phyloP scores from a whole-genome alignment of 768 basidiomycete genomes.

The Hygrophoropsis aurantiaca region DNA sequence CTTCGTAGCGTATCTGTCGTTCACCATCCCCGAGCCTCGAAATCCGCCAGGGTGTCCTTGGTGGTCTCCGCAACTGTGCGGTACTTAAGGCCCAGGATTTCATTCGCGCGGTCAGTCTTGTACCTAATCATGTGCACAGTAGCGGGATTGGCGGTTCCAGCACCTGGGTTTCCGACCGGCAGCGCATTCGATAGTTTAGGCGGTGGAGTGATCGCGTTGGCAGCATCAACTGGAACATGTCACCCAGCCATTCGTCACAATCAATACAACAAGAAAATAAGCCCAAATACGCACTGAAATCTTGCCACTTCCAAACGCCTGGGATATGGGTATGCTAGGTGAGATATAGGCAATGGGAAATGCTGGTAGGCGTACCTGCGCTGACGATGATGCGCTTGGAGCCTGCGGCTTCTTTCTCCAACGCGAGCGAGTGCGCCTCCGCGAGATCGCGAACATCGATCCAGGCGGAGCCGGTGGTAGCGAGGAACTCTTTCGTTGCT shows the following conservation, averaged over 20 bases:
- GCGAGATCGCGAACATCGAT: conserved; percentile 59
- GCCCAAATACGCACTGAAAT: conserved; percentile 21
- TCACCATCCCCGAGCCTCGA: conserved; percentile 43
- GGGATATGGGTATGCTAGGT: not conserved
- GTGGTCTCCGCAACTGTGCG: conserved; percentile 39
- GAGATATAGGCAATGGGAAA: not conserved
- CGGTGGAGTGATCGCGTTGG: conserved; percentile 32
- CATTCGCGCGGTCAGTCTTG: conserved; percentile 36
- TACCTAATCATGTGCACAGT: conserved; percentile 29
- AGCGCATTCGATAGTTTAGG: conserved; percentile 28
- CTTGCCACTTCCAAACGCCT: conserved; percentile 32
- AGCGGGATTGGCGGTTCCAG: conserved; percentile 21
- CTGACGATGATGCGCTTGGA: conserved; percentile 57
- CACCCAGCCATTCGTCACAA: not conserved
- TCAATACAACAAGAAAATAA: not conserved
- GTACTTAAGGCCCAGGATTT: conserved; percentile 43
- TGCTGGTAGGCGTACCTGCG: conserved; percentile 21
- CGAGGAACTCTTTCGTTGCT: conserved; percentile 23
- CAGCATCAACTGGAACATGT: conserved; percentile 33
- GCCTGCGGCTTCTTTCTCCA: conserved; percentile 51
- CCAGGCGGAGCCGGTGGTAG: conserved; percentile 31
- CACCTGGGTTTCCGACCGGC: conserved; percentile 35
- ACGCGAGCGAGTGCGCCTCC: conserved; percentile 49
- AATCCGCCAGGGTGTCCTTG: conserved; percentile 42
- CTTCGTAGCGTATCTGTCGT: not conserved